Conservation (phyloP, 352 stramenopile species). For the Phytophthora meadii region DNA sequence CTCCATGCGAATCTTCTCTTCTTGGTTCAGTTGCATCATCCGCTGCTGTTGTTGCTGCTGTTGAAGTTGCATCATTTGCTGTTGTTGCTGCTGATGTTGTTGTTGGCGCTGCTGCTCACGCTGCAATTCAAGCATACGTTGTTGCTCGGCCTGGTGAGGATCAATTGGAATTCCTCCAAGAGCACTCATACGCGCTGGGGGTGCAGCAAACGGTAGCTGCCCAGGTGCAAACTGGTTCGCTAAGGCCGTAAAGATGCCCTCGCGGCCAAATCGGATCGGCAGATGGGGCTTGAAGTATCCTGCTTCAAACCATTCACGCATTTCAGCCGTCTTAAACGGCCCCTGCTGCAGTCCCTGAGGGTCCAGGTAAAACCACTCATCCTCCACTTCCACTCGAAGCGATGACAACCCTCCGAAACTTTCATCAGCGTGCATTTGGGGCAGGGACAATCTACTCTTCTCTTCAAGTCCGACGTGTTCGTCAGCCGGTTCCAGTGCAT, state of each 20-base stretch:
- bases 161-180: constrained; percentile 28
- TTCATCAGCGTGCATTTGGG: constrained; percentile 26
- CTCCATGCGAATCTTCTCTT: constrained; percentile 85
- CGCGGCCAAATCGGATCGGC: constrained; percentile 83
- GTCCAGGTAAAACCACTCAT: constrained; percentile 91
- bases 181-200: constrained; percentile 31
- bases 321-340: constrained; percentile 87
- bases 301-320: constrained; percentile 91
- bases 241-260: constrained; percentile 76
- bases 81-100: constrained; percentile 52
- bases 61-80: constrained; percentile 69
- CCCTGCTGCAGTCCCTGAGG: constrained; percentile 83
- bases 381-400: constrained; percentile 52
- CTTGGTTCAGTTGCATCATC: constrained; percentile 56
- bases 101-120: constrained; percentile 59
- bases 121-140: constrained; percentile 68
- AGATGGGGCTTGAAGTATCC: constrained; percentile 91
- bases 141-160: constrained; percentile 54
- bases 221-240: constrained; percentile 80
- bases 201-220: constrained; percentile 68
- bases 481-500: constrained; percentile 39
- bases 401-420: constrained; percentile 32
- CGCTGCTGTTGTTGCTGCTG: constrained; percentile 76
- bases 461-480: constrained; percentile 35
- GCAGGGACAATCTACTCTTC: constrained; percentile 42